phyloP scores from a whole-genome alignment of 1,284 basidiomycete species.

The Puccinia brachypodii region DNA sequence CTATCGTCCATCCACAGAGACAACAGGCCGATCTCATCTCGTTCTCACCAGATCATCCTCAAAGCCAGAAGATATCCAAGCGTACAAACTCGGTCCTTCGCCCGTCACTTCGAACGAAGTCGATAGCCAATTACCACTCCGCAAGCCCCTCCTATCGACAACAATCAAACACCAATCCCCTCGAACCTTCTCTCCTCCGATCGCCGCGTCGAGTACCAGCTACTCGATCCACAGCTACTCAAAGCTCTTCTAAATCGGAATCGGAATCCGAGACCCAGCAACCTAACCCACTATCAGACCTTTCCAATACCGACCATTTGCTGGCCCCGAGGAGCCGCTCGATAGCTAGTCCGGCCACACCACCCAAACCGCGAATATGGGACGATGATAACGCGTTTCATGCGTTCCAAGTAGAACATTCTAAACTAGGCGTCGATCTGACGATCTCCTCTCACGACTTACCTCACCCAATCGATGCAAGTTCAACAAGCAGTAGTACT shows the following conservation, averaged over 20 bases:
- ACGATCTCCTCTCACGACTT: constrained; percentile 17
- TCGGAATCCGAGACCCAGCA: neutral
- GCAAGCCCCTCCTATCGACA: neutral
- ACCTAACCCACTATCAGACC: neutral
- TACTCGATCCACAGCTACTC: too few relatives aligned
- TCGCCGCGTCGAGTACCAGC: neutral
- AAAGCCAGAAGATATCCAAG: too few relatives aligned
- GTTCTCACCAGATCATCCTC: too few relatives aligned
- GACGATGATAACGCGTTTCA: constrained; percentile 40
- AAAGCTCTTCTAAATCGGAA: neutral
- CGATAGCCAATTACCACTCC: neutral
- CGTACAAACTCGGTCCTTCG: neutral
- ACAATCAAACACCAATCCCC: neutral
- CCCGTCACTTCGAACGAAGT: neutral
- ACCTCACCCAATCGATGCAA: neutral
- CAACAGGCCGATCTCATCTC: too few relatives aligned
- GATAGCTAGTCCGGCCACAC: constrained; percentile 9
- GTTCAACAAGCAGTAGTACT: neutral
- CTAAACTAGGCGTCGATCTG: constrained; percentile 34
- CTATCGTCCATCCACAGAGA: too few relatives aligned
- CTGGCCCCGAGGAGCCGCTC: neutral
- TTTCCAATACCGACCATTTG: neutral
- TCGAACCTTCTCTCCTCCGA: neutral
- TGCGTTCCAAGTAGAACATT: constrained; percentile 30
- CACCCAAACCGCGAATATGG: constrained; percentile 40